Evolutionary conservation across 768 basidiomycete species (phyloP).

Genomic region (Thelephora ganbajun): DNA sequence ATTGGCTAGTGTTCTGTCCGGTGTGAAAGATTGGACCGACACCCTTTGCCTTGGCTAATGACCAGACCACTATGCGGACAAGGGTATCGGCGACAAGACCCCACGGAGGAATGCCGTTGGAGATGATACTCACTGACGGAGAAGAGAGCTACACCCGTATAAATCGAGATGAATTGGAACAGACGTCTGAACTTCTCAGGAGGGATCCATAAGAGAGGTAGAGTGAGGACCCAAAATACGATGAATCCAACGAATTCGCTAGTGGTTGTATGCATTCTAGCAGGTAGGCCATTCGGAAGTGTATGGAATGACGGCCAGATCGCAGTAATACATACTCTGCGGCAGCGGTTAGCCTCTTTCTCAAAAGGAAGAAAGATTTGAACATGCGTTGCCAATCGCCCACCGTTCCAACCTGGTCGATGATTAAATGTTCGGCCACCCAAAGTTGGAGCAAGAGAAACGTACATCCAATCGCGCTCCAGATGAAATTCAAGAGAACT

Average conservation of each 20-base stretch:
- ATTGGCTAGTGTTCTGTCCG: constrained; percentile 1
- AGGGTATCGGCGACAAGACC: constrained; percentile 7
- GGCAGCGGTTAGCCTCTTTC: neutral
- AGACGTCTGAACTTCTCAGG: constrained; percentile 11
- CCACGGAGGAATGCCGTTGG: constrained; percentile 1
- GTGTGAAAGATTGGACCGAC: constrained; percentile 9
- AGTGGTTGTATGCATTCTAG: too few species aligned
- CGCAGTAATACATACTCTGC: constrained; percentile 9
- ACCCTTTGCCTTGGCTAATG: constrained; percentile 8
- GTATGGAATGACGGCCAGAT: constrained; percentile 10
- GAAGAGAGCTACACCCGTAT: neutral
- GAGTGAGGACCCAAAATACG: constrained; percentile 8
- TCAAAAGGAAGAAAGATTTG: neutral
- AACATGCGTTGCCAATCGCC: neutral
- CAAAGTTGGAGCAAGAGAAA: neutral
- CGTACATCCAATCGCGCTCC: neutral
- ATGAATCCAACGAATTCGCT: constrained; percentile 6
- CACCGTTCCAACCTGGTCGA: neutral
- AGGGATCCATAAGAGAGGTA: constrained; percentile 12
- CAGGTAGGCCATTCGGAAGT: constrained; percentile 8
- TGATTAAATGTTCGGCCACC: neutral
- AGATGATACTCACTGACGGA: neutral
- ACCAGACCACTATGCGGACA: constrained; percentile 11
- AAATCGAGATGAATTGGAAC: constrained; percentile 9
- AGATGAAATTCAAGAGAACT: neutral